phyloP scores from a whole-genome alignment of 2,329 filamentous ascomycete species.

The Westerdykella aurantiaca region DNA sequence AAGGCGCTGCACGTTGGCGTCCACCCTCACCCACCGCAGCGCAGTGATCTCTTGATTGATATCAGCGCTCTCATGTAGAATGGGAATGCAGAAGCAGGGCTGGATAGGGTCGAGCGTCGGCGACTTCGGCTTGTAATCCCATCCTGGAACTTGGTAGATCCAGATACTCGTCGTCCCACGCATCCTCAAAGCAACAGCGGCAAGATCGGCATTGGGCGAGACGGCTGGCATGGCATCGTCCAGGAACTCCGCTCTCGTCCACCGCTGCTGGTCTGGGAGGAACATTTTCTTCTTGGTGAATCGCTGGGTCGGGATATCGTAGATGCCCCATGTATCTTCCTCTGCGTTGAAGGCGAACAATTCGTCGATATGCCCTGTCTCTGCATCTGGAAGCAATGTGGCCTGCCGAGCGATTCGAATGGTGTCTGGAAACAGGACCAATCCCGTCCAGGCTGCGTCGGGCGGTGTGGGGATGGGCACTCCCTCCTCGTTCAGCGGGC shows the following conservation, averaged over 20 bases:
- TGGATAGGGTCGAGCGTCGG: conserved; percentile 28
- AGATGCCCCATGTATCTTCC: conserved; percentile 38
- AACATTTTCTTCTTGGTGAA: conserved; percentile 38
- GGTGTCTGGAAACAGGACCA: conserved; percentile 39
- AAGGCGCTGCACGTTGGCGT: conserved; percentile 29
- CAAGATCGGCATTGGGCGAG: conserved; percentile 34
- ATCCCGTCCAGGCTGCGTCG: conserved; percentile 35
- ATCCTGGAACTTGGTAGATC: conserved; percentile 36
- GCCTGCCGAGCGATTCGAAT: conserved; percentile 36
- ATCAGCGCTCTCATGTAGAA: conserved; percentile 26
- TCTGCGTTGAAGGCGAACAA: conserved; percentile 39
- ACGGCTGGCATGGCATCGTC: conserved; percentile 39
- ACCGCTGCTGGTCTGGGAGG: conserved; percentile 33
- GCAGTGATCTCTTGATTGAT: conserved; percentile 34
- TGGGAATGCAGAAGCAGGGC: conserved; percentile 34
- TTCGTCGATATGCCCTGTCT: conserved; percentile 36
- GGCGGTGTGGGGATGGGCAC: conserved; percentile 33
- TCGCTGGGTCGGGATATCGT: conserved; percentile 34
- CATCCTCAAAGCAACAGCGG: conserved; percentile 36
- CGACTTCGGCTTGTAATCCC: conserved; percentile 26
- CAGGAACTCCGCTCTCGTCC: conserved; percentile 35
- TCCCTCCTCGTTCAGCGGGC: conserved; percentile 38
- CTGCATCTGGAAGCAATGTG: conserved; percentile 34
- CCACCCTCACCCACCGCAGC: conserved; percentile 33
- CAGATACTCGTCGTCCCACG: conserved; percentile 36